Evolutionary conservation across 2,329 filamentous ascomycete genomes (phyloP).

Genomic region (Colletotrichum echinochloae): DNA sequence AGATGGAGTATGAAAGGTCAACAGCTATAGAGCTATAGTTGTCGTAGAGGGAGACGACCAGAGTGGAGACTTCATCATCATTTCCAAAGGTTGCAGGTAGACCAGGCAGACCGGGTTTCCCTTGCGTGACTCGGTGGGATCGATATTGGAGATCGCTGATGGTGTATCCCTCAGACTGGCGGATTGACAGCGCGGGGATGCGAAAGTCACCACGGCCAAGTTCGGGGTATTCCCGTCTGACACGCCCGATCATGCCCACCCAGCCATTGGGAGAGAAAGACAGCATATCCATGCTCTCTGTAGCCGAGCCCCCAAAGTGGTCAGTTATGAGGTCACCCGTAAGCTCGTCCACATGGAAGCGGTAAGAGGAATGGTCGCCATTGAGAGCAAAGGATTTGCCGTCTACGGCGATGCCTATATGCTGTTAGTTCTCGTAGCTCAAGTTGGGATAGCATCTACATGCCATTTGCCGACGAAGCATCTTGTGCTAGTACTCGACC

Average conservation of each 20-base stretch:
- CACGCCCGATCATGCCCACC: constrained; percentile 61
- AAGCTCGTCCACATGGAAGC: constrained; percentile 69
- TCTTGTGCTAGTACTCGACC: constrained; percentile 7
- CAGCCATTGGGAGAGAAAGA: constrained; percentile 63
- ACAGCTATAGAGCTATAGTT: constrained; percentile 68
- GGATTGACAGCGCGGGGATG: constrained; percentile 70
- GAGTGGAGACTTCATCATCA: constrained; percentile 67
- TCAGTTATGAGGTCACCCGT: constrained; percentile 70
- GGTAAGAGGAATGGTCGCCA: constrained; percentile 68
- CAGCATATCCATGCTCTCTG: constrained; percentile 54
- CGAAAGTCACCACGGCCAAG: constrained; percentile 73
- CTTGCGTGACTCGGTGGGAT: constrained; percentile 65
- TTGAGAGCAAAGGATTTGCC: constrained; percentile 69
- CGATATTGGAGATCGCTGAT: constrained; percentile 69
- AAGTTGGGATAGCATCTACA: accelerated
- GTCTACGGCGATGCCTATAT: constrained; percentile 63
- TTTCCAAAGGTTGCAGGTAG: constrained; percentile 70
- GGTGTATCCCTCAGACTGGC: constrained; percentile 68
- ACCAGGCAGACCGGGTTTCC: constrained; percentile 67
- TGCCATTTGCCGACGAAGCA: constrained; percentile 18
- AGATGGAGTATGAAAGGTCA: constrained; percentile 72
- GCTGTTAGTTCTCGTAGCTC: background rate
- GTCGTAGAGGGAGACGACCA: constrained; percentile 69
- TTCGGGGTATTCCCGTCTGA: constrained; percentile 72
- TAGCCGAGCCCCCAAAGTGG: constrained; percentile 69